Conservation (phyloP, 2,329 filamentous ascomycete genomes). For the Podosphaera xanthii region DNA sequence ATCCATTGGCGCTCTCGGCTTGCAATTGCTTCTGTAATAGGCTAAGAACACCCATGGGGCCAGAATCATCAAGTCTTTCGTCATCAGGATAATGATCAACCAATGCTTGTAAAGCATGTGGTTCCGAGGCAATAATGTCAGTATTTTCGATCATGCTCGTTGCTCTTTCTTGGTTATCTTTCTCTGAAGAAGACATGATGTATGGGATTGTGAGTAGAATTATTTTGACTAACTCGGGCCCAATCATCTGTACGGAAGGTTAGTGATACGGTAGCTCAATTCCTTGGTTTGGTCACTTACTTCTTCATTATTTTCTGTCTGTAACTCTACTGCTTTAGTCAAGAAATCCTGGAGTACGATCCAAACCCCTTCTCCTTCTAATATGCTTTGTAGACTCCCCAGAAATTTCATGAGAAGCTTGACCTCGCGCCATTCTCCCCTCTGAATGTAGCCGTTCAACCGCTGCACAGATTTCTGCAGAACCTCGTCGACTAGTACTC, state of each 20-base stretch:
- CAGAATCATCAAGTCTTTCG: conserved; percentile 35
- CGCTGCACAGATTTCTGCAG: conserved; percentile 37
- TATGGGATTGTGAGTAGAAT: conserved; percentile 91
- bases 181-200: conserved; percentile 50
- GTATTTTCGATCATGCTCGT: conserved; percentile 74
- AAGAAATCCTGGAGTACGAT: conserved; percentile 77
- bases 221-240: conserved; percentile 83
- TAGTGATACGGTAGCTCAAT: conserved; percentile 1
- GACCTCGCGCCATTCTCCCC: conserved; percentile 69
- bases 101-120: conserved; percentile 61
- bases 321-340: conserved; percentile 68
- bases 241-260: conserved; percentile 27
- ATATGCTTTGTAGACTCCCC: conserved; percentile 59
- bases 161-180: conserved; percentile 49
- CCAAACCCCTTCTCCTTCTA: conserved; percentile 71
- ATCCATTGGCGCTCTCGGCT: conserved; percentile 47
- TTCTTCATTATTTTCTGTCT: conserved; percentile 82
- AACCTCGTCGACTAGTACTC: conserved; percentile 50
- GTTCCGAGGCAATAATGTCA: conserved; percentile 76
- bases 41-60: conserved; percentile 49
- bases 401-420: conserved; percentile 81
- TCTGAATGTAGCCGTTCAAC: conserved; percentile 42
- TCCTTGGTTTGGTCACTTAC: conserved; percentile 28
- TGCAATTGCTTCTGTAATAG: conserved; percentile 73
- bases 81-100: conserved; percentile 65